Base-by-base conservation (phyloP, 1,284 basidiomycete species). In the Apiotrichum laibachii region DNA sequence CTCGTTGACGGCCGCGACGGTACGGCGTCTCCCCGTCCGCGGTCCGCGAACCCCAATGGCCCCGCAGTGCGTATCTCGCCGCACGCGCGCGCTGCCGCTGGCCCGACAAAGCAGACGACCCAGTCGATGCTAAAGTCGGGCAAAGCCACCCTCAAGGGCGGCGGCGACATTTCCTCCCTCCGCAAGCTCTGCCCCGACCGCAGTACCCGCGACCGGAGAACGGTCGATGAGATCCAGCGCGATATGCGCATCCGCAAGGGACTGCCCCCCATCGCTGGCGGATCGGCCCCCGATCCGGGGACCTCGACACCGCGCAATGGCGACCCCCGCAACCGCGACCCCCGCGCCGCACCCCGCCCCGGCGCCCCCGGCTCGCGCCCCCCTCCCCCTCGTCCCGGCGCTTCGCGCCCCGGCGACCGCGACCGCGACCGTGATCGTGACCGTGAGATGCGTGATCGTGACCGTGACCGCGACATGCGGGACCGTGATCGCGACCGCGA, bases 141-240 rank as follows among this genome's bases (percentile, higher is more conserved):
- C 26, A 31, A 31, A 7, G 26, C 26, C 26, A 31, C 26, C 3
- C 26, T 31, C 26, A 63, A 61, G 62, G 55, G 55, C 33, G 45
- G 60, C 34, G 56, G 63, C 15, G 63, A 31, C 26, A 31, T 31
- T 31, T 56, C 8, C 61, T 56, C 1, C 64, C 43, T 76, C 56
- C 60, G 70, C 22, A 68, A 66, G 40, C 55, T 75, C 11, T 72
- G 72, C 58, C 70, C 72, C 7, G 72, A 75, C 62, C 60, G 72
- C 49, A 61, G 63, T 12, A 65, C 61, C 10, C 63, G 74, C 50
- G 74, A 76, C 60, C 52, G 63, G 22, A 65, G 74, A 52, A 70
- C 68, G 2, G 64, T 71, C 35, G 74, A 75, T 56, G 69, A 76
- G 63, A 73, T 76, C 37, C 67, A 71, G 35, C 62, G 62, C 46